Conservation (phyloP, 768 basidiomycete genomes). For the Trametes meyenii region DNA sequence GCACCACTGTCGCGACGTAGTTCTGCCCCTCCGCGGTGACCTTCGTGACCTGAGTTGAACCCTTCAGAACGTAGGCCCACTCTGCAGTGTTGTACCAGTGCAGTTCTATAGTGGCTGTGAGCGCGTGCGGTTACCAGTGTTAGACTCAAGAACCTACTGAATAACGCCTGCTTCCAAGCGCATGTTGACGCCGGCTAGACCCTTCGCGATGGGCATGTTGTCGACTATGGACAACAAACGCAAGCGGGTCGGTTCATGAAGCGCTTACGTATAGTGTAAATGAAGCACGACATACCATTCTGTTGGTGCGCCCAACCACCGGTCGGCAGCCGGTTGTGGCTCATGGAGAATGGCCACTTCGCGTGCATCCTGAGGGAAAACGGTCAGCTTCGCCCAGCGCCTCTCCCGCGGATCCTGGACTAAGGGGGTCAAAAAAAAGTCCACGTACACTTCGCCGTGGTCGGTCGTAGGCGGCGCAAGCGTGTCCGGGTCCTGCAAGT, state of each 20-base stretch:
- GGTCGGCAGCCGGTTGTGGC: slow-evolving; percentile 56
- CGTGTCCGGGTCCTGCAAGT: slow-evolving; percentile 36
- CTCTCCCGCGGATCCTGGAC: not conserved
- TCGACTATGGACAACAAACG: slow-evolving; percentile 35
- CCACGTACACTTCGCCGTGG: slow-evolving; percentile 33
- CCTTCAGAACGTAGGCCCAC: slow-evolving; percentile 38
- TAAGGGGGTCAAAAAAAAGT: not conserved
- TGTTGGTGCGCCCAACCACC: slow-evolving; percentile 66
- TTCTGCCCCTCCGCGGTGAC: slow-evolving; percentile 53
- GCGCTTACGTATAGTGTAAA: not conserved
- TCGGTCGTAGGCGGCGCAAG: slow-evolving; percentile 40
- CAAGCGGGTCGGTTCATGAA: not conserved
- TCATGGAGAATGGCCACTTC: slow-evolving; percentile 61
- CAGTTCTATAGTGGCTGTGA: slow-evolving; percentile 26
- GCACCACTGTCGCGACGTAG: slow-evolving; percentile 44
- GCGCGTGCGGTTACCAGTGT: not conserved
- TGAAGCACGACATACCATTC: slow-evolving; percentile 41
- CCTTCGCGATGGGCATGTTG: slow-evolving; percentile 52
- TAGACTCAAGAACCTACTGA: slow-evolving; percentile 17
- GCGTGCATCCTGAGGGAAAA: slow-evolving; percentile 43
- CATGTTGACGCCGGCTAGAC: slow-evolving; percentile 39
- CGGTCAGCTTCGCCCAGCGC: not conserved
- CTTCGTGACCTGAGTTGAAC: slow-evolving; percentile 43
- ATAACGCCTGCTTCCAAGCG: slow-evolving; percentile 36
- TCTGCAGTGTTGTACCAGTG: slow-evolving; percentile 38